Conservation (phyloP, 2,329 filamentous ascomycete species). For the Xylariaceae sp. region DNA sequence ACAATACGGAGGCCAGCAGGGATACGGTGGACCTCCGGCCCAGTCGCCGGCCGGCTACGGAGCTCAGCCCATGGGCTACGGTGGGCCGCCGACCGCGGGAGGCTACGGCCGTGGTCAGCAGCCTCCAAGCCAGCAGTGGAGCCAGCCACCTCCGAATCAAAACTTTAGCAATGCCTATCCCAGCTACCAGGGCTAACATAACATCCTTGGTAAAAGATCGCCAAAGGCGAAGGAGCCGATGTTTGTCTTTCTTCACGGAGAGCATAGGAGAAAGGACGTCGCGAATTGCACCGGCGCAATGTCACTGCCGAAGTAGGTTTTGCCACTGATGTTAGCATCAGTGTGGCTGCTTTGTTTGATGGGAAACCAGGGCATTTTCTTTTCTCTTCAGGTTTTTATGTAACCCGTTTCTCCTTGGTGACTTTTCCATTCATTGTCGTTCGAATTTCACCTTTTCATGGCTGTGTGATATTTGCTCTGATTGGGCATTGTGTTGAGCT, state of each 20-base stretch:
- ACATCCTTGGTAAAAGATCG: slow-evolving; percentile 1
- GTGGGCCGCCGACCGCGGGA: slow-evolving; percentile 67
- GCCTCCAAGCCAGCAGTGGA: slow-evolving; percentile 52
- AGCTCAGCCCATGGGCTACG: slow-evolving; percentile 66
- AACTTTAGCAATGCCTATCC: slow-evolving; percentile 59
- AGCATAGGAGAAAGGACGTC: slow-evolving; percentile 14
- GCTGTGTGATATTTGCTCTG: slow-evolving; percentile 27
- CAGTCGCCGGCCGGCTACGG: slow-evolving; percentile 59
- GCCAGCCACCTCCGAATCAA: slow-evolving; percentile 47
- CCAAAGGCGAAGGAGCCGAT: slow-evolving; percentile 14
- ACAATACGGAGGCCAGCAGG: slow-evolving; percentile 60
- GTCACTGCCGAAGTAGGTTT: slow-evolving; percentile 11
- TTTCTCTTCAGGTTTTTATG: slow-evolving; percentile 25
- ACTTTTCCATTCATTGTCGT: slow-evolving; percentile 26
- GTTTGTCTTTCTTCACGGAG: slow-evolving; percentile 13
- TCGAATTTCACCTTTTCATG: slow-evolving; percentile 27
- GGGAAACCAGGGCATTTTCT: slow-evolving; percentile 19
- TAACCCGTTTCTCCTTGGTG: slow-evolving; percentile 27
- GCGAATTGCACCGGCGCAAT: slow-evolving; percentile 12
- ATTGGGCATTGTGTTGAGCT: slow-evolving; percentile 19
- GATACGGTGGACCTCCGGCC: slow-evolving; percentile 57
- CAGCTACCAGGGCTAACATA: slow-evolving; percentile 54
- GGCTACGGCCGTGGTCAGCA: slow-evolving; percentile 76
- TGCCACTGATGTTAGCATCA: slow-evolving; percentile 13
- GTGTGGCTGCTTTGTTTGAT: slow-evolving; percentile 7